phyloP scores from a whole-genome alignment of 2,329 filamentous ascomycete species.

The Thermoascus crustaceus region DNA sequence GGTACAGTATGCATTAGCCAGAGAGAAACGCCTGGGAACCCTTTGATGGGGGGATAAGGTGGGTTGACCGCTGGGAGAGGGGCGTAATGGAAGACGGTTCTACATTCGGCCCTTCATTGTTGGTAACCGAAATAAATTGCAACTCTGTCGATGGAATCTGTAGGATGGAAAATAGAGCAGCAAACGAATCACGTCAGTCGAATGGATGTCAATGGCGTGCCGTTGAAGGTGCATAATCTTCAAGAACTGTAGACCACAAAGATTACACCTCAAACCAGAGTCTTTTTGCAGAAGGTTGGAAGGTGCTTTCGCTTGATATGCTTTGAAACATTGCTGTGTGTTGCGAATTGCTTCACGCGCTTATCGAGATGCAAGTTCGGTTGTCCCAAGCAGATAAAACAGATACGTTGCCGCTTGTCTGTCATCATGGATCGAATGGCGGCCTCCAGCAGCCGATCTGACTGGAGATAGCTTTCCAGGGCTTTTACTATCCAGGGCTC shows the following conservation, averaged over 20 bases:
- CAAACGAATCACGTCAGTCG: constrained; percentile 1
- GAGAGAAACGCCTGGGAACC: no score
- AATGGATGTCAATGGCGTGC: constrained; percentile 1
- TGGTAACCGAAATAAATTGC: no score
- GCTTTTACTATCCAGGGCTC: neutral
- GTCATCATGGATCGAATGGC: neutral
- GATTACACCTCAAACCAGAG: neutral
- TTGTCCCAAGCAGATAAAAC: neutral
- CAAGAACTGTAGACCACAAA: neutral
- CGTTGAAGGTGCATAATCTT: constrained; percentile 1
- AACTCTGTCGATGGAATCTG: neutral
- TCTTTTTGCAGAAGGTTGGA: neutral
- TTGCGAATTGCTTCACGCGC: neutral
- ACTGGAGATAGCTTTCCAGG: no score
- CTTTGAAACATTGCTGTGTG: neutral
- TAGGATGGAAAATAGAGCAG: neutral
- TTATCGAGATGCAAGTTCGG: neutral
- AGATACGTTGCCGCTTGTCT: neutral
- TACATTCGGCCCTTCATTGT: no score
- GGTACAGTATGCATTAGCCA: no score
- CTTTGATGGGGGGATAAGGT: no score
- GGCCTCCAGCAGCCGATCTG: no score
- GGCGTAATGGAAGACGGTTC: no score
- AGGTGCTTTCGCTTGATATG: constrained; percentile 1
- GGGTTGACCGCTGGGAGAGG: no score